phyloP scores from a whole-genome alignment of 768 basidiomycete genomes.

The Mycena floridula region DNA sequence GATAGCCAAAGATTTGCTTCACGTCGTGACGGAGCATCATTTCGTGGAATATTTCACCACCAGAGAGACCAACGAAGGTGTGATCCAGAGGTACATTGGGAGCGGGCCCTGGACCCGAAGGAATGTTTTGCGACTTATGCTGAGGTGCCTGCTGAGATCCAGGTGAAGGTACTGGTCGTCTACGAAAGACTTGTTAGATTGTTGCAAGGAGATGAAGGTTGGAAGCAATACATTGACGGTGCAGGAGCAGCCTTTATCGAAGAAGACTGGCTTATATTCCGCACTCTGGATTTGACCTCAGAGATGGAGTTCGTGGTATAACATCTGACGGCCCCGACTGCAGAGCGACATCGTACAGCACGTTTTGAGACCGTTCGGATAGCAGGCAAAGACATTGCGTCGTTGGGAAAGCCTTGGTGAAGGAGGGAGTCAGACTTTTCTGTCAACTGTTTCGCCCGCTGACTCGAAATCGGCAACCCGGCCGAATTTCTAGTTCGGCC shows the following conservation, averaged over 20 bases:
- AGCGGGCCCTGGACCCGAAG: conserved; percentile 26
- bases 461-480: too few relatives aligned
- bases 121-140: conserved; percentile 27
- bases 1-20: conserved; percentile 97
- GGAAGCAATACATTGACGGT: conserved; percentile 48
- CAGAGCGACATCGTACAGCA: too few relatives aligned
- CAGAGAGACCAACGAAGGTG: conserved; percentile 90
- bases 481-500: too few relatives aligned
- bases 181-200: conserved; percentile 18
- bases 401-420: too few relatives aligned
- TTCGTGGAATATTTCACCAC: conserved; percentile 98
- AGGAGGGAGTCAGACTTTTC: too few relatives aligned
- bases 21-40: conserved; percentile 98
- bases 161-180: conserved; percentile 60
- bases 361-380: too few relatives aligned
- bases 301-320: too few relatives aligned
- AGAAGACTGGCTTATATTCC: conserved; percentile 68
- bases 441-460: too few relatives aligned
- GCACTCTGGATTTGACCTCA: too few relatives aligned
- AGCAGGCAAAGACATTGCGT: too few relatives aligned
- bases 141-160: conserved; percentile 44
- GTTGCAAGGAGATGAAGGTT: conserved; percentile 1
- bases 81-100: conserved; percentile 58
- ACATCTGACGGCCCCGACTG: too few relatives aligned
- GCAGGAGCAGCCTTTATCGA: conserved; percentile 54